These are phyloP conservation scores for Auxenochlorella pyrenoidosa DNA, from an alignment of 139 green algal genomes.

Conservation along the genomic window DNA sequence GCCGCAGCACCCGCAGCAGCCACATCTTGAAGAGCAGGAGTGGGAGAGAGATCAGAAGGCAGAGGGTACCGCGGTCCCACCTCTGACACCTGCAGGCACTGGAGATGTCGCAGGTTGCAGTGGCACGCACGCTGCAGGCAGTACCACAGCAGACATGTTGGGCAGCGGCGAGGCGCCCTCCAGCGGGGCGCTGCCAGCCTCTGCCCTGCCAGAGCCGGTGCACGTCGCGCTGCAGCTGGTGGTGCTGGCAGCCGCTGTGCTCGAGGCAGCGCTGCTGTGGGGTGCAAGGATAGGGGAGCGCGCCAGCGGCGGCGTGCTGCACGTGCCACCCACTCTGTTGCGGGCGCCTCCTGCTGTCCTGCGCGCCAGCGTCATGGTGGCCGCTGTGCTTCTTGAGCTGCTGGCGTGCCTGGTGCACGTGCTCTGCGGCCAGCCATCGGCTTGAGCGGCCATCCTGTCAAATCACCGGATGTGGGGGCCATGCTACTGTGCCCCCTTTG, in stretches of 20 bases:
- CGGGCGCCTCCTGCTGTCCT: not conserved
- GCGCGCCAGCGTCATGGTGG: not conserved
- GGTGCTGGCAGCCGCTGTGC: not conserved
- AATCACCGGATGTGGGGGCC: no score
- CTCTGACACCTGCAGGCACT: no score
- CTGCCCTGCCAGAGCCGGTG: not conserved
- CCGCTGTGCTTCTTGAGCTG: not conserved
- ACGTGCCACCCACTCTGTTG: not conserved
- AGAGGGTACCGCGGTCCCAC: no score
- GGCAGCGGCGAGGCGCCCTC: no score
- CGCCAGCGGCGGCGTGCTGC: conserved; percentile 9
- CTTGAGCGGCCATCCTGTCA: no score
- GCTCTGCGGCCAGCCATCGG: no score
- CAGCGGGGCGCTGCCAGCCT: no score
- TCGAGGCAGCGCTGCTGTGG: conserved; percentile 15
- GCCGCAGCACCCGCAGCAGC: not conserved
- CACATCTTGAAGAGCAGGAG: no score
- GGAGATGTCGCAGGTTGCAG: not conserved
- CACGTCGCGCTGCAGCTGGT: not conserved
- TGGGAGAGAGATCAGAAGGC: not conserved
- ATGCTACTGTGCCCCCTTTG: no score
- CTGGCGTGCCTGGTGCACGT: not conserved
- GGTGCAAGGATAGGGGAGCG: not conserved
- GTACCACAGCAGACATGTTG: no score
- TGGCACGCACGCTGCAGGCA: no score